Base-by-base conservation (phyloP, 345 rosid species). In the Euphorbia pulcherrima region DNA sequence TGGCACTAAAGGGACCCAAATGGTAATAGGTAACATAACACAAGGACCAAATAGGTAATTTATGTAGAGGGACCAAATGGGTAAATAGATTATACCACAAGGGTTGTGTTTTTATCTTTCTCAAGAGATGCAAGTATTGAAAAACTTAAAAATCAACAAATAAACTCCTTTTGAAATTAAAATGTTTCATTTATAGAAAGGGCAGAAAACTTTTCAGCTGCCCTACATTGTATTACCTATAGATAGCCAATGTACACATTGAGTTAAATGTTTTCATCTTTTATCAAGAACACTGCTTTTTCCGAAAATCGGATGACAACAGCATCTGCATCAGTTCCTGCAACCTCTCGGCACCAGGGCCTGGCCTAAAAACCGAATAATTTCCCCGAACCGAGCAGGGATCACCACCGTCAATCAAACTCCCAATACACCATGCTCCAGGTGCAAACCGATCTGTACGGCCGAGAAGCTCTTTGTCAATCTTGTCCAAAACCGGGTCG, bases 401-500 rank as follows among this genome's bases (percentile, higher is more conserved):
- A 65, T 92, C 96, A 41, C 81, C 61, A 53, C 80, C 90, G 23
- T 62, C 80, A 27, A 55, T 81, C 6, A 81, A 83, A 74, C 86
- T 80, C 69, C 96, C 95, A 5, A 78, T 47, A 59, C 98, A 89
- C 98, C 98, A 92, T 12, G 90, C 95, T 30, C 98, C 98, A 0
- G 82, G 82, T 24, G 89, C 74, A 66, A 89, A 92, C 71, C 90
- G 71, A 61, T 71, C 67, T 5, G 84, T 82, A 21, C 98, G 84
- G 41, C 84, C 83, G 11, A 92, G 69, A 40, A 89, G 80, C 77
- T 92, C 94, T 69, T 78, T 82, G 60, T 92, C 98, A 11, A 92
- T 88, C 86, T 83, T 89, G 81, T 89, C 90, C 44, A 92, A 77
- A 56, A 85, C 88, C 0, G 88, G 88, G 68, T 89, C 94, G 59